phyloP scores from a whole-genome alignment of 2,329 filamentous ascomycete genomes.

The Ceratocystis smalleyi region DNA sequence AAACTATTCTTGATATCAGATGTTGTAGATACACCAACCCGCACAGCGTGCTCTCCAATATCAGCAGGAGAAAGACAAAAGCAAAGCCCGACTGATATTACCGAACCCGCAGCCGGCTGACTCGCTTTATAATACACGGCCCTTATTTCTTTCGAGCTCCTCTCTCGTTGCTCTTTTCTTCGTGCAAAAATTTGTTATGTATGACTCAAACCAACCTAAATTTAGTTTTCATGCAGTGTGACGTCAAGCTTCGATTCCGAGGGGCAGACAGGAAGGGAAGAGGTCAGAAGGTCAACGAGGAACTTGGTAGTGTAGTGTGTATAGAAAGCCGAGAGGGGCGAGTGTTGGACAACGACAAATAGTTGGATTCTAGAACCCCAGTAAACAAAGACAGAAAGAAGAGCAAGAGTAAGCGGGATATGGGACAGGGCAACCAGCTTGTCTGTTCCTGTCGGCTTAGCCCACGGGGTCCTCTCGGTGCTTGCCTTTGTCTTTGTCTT shows the following conservation, averaged over 20 bases:
- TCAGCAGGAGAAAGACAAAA: too few relatives aligned
- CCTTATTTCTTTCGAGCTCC: not conserved
- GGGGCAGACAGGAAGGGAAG: not conserved
- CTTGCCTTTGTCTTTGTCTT: too few relatives aligned
- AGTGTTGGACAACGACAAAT: not conserved
- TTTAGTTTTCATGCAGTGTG: constrained; percentile 2
- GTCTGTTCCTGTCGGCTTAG: not conserved
- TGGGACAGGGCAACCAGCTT: not conserved
- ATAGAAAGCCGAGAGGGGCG: too few relatives aligned
- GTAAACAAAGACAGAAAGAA: not conserved
- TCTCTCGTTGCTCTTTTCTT: not conserved
- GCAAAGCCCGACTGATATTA: too few relatives aligned
- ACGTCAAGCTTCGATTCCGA: not conserved
- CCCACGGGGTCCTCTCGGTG: too few relatives aligned
- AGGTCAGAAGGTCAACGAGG: not conserved
- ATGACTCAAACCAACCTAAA: constrained; percentile 4
- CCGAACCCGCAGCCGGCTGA: too few relatives aligned
- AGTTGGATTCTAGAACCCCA: not conserved
- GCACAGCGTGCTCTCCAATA: too few relatives aligned
- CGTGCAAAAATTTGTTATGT: not conserved
- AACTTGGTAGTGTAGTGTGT: too few relatives aligned
- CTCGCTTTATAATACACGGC: not conserved
- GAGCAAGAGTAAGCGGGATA: not conserved
- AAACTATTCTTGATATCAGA: too few relatives aligned
- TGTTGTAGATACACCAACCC: too few relatives aligned